phyloP scores from a whole-genome alignment of 768 basidiomycete genomes.

The Holtermanniella nyarrowii region DNA sequence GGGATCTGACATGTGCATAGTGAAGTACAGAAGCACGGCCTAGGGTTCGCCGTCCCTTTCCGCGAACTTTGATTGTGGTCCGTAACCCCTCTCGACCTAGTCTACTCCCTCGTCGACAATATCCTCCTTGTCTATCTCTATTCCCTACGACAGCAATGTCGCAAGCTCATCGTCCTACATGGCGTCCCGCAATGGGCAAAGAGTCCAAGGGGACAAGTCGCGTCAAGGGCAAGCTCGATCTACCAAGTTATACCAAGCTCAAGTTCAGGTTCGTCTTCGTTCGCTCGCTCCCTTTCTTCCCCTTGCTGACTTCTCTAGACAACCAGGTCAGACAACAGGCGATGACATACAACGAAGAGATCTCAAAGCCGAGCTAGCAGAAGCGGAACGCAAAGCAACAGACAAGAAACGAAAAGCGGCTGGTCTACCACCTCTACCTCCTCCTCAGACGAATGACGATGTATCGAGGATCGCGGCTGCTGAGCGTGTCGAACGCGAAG shows the following conservation, averaged over 20 bases:
- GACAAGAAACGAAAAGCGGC: constrained; percentile 89
- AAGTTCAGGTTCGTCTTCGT: constrained; percentile 66
- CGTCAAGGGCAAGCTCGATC: constrained; percentile 84
- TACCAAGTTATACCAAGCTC: constrained; percentile 92
- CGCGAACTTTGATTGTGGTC: too few relatives aligned
- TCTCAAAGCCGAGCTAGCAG: constrained; percentile 67
- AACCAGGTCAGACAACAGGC: constrained; percentile 78
- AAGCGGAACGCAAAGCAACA: constrained; percentile 74
- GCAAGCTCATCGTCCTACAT: constrained; percentile 46
- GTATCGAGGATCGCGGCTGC: constrained; percentile 45
- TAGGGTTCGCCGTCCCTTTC: too few relatives aligned
- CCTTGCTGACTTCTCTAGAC: constrained; percentile 45
- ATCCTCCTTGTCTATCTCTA: not conserved
- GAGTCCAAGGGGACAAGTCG: constrained; percentile 86
- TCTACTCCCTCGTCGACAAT: too few relatives aligned
- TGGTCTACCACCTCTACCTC: constrained; percentile 47
- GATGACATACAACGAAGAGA: constrained; percentile 69
- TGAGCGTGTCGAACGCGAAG: constrained; percentile 36
- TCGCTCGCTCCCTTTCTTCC: constrained; percentile 16
- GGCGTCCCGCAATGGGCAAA: constrained; percentile 90
- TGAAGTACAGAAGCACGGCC: too few relatives aligned
- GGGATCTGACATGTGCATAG: too few relatives aligned
- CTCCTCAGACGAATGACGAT: constrained; percentile 37
- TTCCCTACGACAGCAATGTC: constrained; percentile 21
- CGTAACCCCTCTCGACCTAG: too few relatives aligned